These are phyloP conservation scores for Westerdykella aurantiaca DNA, from an alignment of 2,329 filamentous ascomycete genomes.

Conservation along the genomic window DNA sequence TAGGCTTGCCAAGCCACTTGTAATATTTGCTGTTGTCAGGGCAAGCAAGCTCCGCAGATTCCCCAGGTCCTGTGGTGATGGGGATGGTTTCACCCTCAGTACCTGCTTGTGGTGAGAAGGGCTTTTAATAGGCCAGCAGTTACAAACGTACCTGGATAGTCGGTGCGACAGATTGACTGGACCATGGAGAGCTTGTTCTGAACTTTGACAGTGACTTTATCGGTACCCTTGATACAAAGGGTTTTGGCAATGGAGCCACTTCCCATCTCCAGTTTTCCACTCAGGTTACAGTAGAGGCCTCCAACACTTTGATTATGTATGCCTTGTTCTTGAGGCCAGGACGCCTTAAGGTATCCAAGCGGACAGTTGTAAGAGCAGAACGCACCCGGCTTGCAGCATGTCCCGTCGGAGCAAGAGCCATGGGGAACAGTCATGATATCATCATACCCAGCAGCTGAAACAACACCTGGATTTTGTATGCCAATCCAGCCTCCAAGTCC, in stretches of 20 bases:
- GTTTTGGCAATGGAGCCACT: conserved; percentile 50
- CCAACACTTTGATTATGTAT: conserved; percentile 77
- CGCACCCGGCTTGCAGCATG: conserved; percentile 53
- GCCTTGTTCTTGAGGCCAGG: conserved; percentile 80
- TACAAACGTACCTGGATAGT: conserved; percentile 71
- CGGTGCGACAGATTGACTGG: conserved; percentile 82
- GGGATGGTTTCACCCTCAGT: conserved; percentile 85
- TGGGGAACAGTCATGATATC: conserved; percentile 62
- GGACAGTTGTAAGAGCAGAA: conserved; percentile 95
- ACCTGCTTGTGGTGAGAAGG: conserved; percentile 32
- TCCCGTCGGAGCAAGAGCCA: conserved; percentile 50
- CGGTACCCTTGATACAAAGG: conserved; percentile 69
- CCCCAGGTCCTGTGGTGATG: conserved; percentile 56
- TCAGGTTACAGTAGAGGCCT: conserved; percentile 74
- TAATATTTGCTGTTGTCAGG: conserved; percentile 69
- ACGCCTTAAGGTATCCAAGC: conserved; percentile 84
- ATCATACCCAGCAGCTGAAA: conserved; percentile 38
- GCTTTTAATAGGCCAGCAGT: conserved; percentile 1
- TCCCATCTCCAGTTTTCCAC: conserved; percentile 70
- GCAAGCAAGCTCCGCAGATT: conserved; percentile 63
- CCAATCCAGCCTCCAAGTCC: conserved; percentile 71
- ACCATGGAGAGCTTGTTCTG: conserved; percentile 64
- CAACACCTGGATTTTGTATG: conserved; percentile 54
- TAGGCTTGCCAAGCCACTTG: conserved; percentile 65
- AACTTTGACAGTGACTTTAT: conserved; percentile 59